Base-by-base conservation (phyloP, 768 basidiomycete species). In the Leccinum broughii region DNA sequence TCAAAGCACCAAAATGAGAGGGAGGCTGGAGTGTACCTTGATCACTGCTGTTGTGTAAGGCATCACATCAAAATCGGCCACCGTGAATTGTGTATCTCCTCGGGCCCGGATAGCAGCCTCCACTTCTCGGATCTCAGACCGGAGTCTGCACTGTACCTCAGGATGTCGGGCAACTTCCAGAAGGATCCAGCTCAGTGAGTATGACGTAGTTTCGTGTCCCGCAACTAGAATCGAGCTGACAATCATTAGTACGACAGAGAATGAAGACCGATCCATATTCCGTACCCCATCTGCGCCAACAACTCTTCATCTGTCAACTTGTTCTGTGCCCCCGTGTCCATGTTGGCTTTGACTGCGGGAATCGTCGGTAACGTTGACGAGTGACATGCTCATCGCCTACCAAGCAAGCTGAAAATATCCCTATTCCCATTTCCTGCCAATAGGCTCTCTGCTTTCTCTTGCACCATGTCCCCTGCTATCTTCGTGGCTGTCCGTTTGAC, bases 191-290 rank as follows among this genome's bases (percentile, higher is more conserved):
- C 79, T 78, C 32, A 87, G 55, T 2, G 81, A 77, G 39, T 79
- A 83, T 4, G 87, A 80, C 54, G 82, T 85, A 4, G 87, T 88
- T 68, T 87, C 88, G 68, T 89, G 82, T 1, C 80, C 81, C 44
- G 80, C 80, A 11, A 83, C 63, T 11, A 82, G 64, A 11, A 83
- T 78, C 24, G 79, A 81, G 17, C 80, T 81, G n/a, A 11, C n/a
- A 4, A 58, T 54, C 2, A 51, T 51, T 1, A 49, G 48, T 1
- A 49, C 14, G 24, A 26, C 48, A 22, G 24, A 14, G 4, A 24
- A 0, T 49, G 48, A 26, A 15, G 24, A 15, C n/a, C 24, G 10
- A 49, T 24, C 48, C 22, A 8, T 49, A 26, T 26, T 24, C 14
- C 48, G 3, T 49, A 71, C 72, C 69, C 30, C 63, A 64, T 65